These are phyloP conservation scores for Aureoboletus auriporus DNA, from an alignment of 768 basidiomycete species.

Conservation along the genomic window DNA sequence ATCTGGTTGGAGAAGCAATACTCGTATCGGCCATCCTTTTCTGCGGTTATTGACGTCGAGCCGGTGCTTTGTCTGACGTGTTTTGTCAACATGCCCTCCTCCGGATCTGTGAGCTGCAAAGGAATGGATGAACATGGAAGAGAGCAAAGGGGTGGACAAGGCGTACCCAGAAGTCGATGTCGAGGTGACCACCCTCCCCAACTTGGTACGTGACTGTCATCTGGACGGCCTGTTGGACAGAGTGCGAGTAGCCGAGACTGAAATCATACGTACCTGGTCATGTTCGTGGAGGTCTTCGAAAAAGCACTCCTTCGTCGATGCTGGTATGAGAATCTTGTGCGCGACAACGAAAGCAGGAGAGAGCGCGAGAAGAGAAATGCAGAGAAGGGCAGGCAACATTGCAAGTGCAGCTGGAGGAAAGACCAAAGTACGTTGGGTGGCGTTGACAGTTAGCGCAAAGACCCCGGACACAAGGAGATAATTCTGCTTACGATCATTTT, in stretches of 20 bases:
- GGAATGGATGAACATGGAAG: slow-evolving; percentile 4
- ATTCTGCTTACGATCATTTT: slow-evolving; percentile 4
- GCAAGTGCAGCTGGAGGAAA: not conserved
- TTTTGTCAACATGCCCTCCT: slow-evolving; percentile 61
- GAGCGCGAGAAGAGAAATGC: slow-evolving; percentile 36
- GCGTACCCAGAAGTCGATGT: slow-evolving; percentile 94
- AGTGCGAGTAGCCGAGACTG: not conserved
- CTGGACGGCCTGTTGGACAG: slow-evolving; percentile 36
- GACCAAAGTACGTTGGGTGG: not conserved
- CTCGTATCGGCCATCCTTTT: slow-evolving; percentile 81
- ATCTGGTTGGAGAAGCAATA: slow-evolving; percentile 99
- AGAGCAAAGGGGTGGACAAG: not conserved
- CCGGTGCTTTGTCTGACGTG: slow-evolving; percentile 88
- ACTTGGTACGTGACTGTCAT: slow-evolving; percentile 99
- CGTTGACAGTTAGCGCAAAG: not conserved
- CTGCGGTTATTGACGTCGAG: slow-evolving; percentile 81
- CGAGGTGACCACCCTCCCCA: slow-evolving; percentile 92
- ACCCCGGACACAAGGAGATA: slow-evolving; percentile 25
- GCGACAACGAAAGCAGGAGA: slow-evolving; percentile 40
- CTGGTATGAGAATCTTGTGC: slow-evolving; percentile 70
- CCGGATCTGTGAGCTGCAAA: slow-evolving; percentile 76
- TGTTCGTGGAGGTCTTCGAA: slow-evolving; percentile 91
- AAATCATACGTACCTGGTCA: slow-evolving; percentile 62
- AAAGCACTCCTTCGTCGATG: slow-evolving; percentile 89
- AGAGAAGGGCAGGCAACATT: slow-evolving; percentile 39